These are phyloP conservation scores for Monosporascus sp. DNA, from an alignment of 2,329 filamentous ascomycete genomes.

Conservation along the genomic window DNA sequence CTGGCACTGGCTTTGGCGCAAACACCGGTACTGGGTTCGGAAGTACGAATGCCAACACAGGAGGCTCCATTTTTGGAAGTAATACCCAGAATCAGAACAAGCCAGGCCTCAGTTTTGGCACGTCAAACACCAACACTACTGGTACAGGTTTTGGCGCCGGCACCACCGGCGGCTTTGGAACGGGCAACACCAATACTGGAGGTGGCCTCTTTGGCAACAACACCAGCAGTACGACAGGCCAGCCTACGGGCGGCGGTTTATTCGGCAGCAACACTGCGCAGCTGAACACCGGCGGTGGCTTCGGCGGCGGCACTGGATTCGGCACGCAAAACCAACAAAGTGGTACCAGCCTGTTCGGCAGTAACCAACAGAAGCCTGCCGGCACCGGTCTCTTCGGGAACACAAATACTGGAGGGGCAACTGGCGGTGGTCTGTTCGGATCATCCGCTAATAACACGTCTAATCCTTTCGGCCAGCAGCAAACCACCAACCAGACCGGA, in stretches of 20 bases:
- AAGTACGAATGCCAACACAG: conserved; percentile 27
- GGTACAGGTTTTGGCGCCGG: conserved; percentile 9
- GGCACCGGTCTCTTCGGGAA: conserved; percentile 36
- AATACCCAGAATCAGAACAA: conserved; percentile 20
- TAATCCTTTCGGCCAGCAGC: conserved; percentile 25
- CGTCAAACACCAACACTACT: conserved; percentile 5
- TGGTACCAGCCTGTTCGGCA: conserved; percentile 32
- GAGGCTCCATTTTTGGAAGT: conserved; percentile 33
- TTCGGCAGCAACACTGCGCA: conserved; percentile 29
- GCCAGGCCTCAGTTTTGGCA: conserved; percentile 21
- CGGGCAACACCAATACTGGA: conserved; percentile 15
- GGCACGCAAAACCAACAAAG: conserved; percentile 33
- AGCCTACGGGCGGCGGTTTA: conserved; percentile 25
- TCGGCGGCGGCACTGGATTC: conserved; percentile 26
- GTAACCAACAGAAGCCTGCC: conserved; percentile 29
- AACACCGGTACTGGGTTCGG: conserved; percentile 44
- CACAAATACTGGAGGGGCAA: conserved; percentile 21
- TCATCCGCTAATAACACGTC: conserved; percentile 21
- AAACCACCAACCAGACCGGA: conserved; percentile 24
- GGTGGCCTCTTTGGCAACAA: conserved; percentile 24
- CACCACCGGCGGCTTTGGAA: conserved; percentile 24
- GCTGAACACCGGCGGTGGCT: conserved; percentile 23
- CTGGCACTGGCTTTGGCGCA: conserved; percentile 43
- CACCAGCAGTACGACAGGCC: conserved; percentile 19
- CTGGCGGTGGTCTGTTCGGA: conserved; percentile 39